Conservation (phyloP, 805 yeast species). For the Starmerella stigmatis region DNA sequence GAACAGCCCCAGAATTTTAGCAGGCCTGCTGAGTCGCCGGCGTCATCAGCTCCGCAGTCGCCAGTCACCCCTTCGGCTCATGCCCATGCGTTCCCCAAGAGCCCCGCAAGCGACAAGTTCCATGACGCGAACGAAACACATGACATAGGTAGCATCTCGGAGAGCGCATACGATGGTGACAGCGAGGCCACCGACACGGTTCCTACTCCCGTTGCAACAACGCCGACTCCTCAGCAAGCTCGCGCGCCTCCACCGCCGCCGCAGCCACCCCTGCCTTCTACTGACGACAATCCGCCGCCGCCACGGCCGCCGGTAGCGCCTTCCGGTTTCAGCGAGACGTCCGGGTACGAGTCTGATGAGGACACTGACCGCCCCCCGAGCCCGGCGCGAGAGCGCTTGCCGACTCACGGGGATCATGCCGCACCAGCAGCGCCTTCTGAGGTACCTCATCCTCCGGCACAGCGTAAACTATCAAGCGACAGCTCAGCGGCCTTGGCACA, state of each 20-base stretch:
- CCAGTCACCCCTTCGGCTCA: constrained; percentile 1
- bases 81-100: neutral
- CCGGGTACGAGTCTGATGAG: constrained; percentile 10
- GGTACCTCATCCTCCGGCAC: too few species aligned
- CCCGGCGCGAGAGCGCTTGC: neutral
- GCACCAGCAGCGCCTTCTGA: too few species aligned
- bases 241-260: constrained; percentile 12
- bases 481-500: too few species aligned
- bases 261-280: constrained; percentile 11
- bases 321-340: constrained; percentile 3
- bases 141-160: neutral
- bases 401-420: too few species aligned
- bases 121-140: constrained; percentile 1
- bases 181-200: constrained; percentile 4
- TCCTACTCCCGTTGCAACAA: neutral
- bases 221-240: constrained; percentile 6
- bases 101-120: constrained; percentile 9
- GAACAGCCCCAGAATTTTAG: neutral
- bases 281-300: too few species aligned
- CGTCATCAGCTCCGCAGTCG: neutral
- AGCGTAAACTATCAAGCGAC: too few species aligned
- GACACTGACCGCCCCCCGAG: constrained; percentile 7
- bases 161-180: constrained; percentile 9
- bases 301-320: neutral
- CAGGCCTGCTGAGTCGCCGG: neutral